Evolutionary conservation across 306 rosid species (phyloP), one percentile per base, ranked within the genome.

Genomic region (Corylus avellana): DNA sequence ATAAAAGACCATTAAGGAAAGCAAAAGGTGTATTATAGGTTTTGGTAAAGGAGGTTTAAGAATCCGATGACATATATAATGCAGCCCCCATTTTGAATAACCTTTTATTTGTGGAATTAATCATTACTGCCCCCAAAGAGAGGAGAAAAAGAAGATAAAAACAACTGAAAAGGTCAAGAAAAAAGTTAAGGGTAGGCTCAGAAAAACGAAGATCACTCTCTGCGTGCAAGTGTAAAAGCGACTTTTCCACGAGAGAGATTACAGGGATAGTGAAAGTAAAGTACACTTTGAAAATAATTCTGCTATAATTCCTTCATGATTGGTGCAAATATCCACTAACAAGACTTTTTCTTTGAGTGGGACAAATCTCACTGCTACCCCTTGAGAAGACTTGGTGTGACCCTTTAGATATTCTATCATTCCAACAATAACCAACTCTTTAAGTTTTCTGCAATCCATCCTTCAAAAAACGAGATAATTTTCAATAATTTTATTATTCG

Each of bases 231-330:
- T 12, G 8, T 56, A 7, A 68, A 80, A 59, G 86, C 76, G 79
- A 82, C 81, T 71, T 79, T 87, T 77, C 56, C 44, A 46, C 32
- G 72, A 47, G 59, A 47, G 59, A 73, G 61, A 74, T 47, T 62
- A 22, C 35, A 73, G 70, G 53, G 49, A 77, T 63, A 37, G 58
- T 66, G 20, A 77, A 71, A 69, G 61, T 53, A 54, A 37, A 16
- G 68, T 74, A 63, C 63, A 66, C 13, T 79, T 71, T 1, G 53
- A 56, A 77, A 75, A 79, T 77, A 56, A 83, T 83, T 68, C 72
- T 72, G 67, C 7, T 73, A 83, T 84, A 77, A 81, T 84, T 81
- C 75, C 74, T 70, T 68, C 75, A 83, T 86, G 74, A 85, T 88
- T 77, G 86, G 78, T 75, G 73, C 70, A 63, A 74, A 63, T 77